phyloP scores from a whole-genome alignment of 2,329 filamentous ascomycete species.

The Aspergillus vadensis region DNA sequence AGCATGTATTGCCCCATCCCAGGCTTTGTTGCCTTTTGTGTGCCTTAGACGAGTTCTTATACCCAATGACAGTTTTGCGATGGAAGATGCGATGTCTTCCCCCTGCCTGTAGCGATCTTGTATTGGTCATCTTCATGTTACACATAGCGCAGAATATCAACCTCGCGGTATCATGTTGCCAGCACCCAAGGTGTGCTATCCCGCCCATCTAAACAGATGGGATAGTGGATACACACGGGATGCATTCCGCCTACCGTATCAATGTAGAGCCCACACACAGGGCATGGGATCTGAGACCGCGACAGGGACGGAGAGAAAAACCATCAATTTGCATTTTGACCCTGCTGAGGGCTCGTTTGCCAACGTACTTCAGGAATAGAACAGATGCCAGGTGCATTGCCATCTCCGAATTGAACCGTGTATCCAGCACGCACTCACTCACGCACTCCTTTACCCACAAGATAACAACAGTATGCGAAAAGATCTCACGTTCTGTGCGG shows the following conservation, averaged over 20 bases:
- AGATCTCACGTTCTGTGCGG: background rate
- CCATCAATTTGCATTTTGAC: background rate
- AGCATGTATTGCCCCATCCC: background rate
- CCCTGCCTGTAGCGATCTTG: background rate
- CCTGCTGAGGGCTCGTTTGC: background rate
- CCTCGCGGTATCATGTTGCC: background rate
- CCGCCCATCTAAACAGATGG: background rate
- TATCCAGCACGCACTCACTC: background rate
- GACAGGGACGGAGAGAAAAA: background rate
- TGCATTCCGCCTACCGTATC: background rate
- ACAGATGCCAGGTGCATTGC: background rate
- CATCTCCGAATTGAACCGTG: background rate
- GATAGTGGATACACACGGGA: background rate
- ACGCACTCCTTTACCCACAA: no score
- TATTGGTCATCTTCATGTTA: background rate
- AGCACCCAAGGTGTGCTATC: background rate
- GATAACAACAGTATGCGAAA: background rate
- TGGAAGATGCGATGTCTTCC: background rate
- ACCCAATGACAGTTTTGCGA: background rate
- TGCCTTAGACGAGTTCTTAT: conserved; percentile 3
- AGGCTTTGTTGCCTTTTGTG: background rate
- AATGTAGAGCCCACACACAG: background rate
- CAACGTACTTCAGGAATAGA: background rate
- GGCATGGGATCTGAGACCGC: background rate
- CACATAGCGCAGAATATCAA: background rate